A percentile compares a stretch with the other conserved stretches of the same genome.
Conservation (phyloP, 768 basidiomycete species). For the Termitomyces sp. region DNA sequence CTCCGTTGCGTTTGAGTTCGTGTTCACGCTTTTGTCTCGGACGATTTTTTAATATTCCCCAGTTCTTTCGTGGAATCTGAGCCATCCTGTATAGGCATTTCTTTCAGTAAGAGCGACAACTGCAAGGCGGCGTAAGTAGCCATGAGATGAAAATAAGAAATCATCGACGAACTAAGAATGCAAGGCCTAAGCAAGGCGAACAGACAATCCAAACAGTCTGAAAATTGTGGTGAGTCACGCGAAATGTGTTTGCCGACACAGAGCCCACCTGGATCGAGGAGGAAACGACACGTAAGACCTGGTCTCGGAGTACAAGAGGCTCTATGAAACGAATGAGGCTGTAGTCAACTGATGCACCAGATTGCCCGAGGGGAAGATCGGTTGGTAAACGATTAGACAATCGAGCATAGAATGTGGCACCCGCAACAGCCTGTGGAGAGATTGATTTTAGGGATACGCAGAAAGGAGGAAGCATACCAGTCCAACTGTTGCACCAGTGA, state of each 20-base stretch:
- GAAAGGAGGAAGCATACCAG: constrained; percentile 42
- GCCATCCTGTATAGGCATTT: constrained; percentile 26
- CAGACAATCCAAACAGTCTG: constrained; percentile 74
- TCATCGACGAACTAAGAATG: constrained; percentile 44
- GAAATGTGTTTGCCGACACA: constrained; percentile 10
- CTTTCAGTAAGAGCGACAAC: constrained; percentile 36
- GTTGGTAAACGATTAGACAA: constrained; percentile 44
- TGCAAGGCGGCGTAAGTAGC: constrained; percentile 14
- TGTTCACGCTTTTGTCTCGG: not conserved
- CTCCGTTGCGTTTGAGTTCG: not conserved
- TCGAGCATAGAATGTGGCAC: constrained; percentile 62
- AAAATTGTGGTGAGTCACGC: constrained; percentile 4
- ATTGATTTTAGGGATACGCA: constrained; percentile 13
- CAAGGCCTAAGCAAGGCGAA: constrained; percentile 59
- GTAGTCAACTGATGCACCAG: constrained; percentile 49
- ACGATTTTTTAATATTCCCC: not conserved
- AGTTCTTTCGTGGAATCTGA: constrained; percentile 3
- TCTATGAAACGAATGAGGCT: constrained; percentile 40
- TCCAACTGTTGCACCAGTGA: constrained; percentile 81
- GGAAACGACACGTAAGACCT: constrained; percentile 49
- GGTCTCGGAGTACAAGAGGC: constrained; percentile 36
- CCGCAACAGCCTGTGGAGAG: constrained; percentile 59
- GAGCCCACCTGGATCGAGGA: constrained; percentile 54
- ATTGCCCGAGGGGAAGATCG: constrained; percentile 32
- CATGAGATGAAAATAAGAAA: not conserved